A percentile compares a stretch with the other conserved stretches of the same genome.
Conservation (phyloP, 208 protist species). For the Acanthamoeba culbertsoni region DNA sequence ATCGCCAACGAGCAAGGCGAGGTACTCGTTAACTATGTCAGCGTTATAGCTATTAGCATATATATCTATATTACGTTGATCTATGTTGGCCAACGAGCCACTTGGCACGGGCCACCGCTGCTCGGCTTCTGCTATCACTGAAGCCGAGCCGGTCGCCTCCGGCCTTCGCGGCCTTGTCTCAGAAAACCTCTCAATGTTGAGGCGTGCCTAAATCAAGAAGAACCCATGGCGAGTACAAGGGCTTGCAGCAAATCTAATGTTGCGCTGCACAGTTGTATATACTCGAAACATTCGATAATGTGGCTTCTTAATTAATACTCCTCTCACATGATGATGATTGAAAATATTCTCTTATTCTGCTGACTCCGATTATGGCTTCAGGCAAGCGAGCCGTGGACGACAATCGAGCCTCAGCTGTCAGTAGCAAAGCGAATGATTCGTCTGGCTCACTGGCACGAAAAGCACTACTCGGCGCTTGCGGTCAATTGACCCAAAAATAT, state of each 20-base stretch:
- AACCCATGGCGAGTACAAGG: not conserved
- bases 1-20: conserved; percentile 3
- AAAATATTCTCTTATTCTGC: not conserved
- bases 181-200: not conserved
- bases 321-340: too few relatives aligned
- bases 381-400: conserved; percentile 17
- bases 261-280: conserved; percentile 19
- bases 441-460: conserved; percentile 49
- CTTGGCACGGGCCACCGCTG: not conserved
- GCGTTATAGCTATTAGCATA: not conserved
- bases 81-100: too few relatives aligned
- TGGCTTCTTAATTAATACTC: not conserved
- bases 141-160: not conserved
- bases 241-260: conserved; percentile 26
- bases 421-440: not conserved
- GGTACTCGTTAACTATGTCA: not conserved
- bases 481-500: not conserved
- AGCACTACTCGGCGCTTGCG: not conserved
- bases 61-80: not conserved
- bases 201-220: not conserved
- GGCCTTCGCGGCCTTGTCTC: too few relatives aligned
- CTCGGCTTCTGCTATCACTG: not conserved
- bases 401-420: not conserved
- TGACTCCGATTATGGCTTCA: not conserved
- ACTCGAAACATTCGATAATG: not conserved